Percentiles rank a stretch among this genome's conserved stretches.
phyloP scores from a whole-genome alignment of 2,329 filamentous ascomycete genomes.

The Dactylonectria macrodidyma region DNA sequence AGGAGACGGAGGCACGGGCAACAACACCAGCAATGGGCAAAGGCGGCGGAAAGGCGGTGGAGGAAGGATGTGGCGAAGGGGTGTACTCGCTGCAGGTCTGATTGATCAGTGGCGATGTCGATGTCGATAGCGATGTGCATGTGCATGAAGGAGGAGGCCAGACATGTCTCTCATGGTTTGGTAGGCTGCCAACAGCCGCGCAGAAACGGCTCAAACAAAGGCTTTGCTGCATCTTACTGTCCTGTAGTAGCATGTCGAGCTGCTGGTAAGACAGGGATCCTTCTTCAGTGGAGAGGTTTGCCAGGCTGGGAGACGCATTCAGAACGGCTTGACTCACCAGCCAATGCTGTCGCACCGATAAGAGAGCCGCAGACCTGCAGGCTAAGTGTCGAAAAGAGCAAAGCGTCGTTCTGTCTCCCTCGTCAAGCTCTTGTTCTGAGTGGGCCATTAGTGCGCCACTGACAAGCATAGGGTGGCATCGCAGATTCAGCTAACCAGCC shows the following conservation, averaged over 20 bases:
- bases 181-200: neutral
- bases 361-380: constrained; percentile 13
- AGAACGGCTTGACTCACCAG: constrained; percentile 2
- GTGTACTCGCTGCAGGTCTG: constrained; percentile 3
- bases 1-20: constrained; percentile 30
- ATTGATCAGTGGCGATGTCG: neutral
- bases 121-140: neutral
- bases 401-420: constrained; percentile 12
- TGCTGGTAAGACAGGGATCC: neutral
- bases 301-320: neutral
- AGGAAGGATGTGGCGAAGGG: constrained; percentile 23
- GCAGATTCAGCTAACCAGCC: neutral
- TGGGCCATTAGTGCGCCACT: neutral
- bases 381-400: constrained; percentile 16
- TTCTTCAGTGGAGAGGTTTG: neutral
- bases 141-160: neutral
- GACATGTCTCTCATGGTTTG: neutral
- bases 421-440: neutral
- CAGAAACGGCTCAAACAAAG: neutral
- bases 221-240: constrained; percentile 10
- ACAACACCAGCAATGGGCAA: constrained; percentile 40
- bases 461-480: neutral
- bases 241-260: constrained; percentile 7
- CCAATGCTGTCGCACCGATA: constrained; percentile 21
- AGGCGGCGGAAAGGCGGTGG: constrained; percentile 40